Evolutionary conservation across 352 stramenopile species (phyloP), one percentile per base, ranked within the genome.

Genomic region (Lagenidium giganteum): DNA sequence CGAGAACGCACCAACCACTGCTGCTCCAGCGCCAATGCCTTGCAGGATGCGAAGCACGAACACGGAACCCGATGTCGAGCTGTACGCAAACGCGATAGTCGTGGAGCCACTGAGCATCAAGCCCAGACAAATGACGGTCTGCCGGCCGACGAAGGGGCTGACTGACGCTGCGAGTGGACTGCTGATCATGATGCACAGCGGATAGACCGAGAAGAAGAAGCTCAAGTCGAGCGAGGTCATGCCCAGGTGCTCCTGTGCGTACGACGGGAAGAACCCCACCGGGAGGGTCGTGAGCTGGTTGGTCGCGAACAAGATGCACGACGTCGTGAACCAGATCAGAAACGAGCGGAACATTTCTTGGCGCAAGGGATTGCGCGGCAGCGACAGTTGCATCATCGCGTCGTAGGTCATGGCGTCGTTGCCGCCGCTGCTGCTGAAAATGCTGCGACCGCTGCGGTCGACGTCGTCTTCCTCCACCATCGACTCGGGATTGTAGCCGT

Each of bases 251-350:
- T 66, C 42, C 30, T 69, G 46, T 30, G 67, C 75, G 57, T 85
- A 84, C 9, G 52, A 50, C 23, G 75, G 75, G 54, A 83, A 85
- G 60, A 88, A 88, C 21, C 75, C 75, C n/a, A 88, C 75, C 16
- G 72, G 65, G 8, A 88, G 61, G 47, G 71, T 84, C 29, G 72
- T 84, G 46, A 88, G 70, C 39, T 85, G 75, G 50, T 88, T 88
- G 9, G 68, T 71, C 17, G 85, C 65, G 52, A 88, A 85, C 23
- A 88, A 51, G 26, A 85, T 66, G 39, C 43, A 51, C 16, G 69
- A 74, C 7, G 66, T 67, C 27, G 65, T 42, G 32, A 76, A 38
- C 56, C 70, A 85, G 37, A 85, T 69, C 18, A 68, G 45, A 16
- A 70, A 48, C 21, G 60, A 50, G 20, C 74, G 75, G 31, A 70